Conservation (phyloP, 352 stramenopile genomes). For the Globisporangium irregulare region DNA sequence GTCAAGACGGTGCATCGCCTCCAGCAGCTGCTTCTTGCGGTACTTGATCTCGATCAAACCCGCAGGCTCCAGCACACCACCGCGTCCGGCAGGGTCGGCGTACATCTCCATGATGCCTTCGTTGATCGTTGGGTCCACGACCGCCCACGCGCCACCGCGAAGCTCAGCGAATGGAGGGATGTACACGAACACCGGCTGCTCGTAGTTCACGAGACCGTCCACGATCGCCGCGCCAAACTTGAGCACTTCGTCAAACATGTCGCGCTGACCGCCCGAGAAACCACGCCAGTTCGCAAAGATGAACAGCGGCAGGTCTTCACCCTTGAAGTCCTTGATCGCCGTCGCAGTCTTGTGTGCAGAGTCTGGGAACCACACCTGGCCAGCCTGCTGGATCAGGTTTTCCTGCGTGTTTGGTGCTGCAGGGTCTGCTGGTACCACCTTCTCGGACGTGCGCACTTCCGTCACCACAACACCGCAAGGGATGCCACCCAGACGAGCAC, state of each 20-base stretch:
- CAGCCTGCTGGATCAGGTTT: slow-evolving; percentile 96
- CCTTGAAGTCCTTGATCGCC: slow-evolving; percentile 99
- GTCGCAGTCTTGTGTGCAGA: slow-evolving; percentile 99
- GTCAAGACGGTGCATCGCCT: slow-evolving; percentile 97
- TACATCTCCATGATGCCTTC: slow-evolving; percentile 99
- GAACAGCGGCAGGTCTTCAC: slow-evolving; percentile 98
- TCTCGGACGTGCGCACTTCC: slow-evolving; percentile 97
- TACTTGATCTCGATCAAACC: slow-evolving; percentile 99
- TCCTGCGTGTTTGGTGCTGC: slow-evolving; percentile 96
- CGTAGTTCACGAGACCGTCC: slow-evolving; percentile 98
- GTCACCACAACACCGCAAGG: slow-evolving; percentile 98
- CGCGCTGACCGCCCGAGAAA: slow-evolving; percentile 98
- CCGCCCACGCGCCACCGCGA: slow-evolving; percentile 98
- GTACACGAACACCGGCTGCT: slow-evolving; percentile 99
- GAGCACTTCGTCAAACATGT: slow-evolving; percentile 99
- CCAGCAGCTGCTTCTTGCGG: slow-evolving; percentile 95
- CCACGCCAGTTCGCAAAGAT: slow-evolving; percentile 99
- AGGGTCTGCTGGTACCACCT: slow-evolving; percentile 97
- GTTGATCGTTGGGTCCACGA: slow-evolving; percentile 99
- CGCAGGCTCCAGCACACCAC: slow-evolving; percentile 98
- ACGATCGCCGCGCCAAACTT: slow-evolving; percentile 99
- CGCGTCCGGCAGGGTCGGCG: slow-evolving; percentile 90
- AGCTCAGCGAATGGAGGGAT: slow-evolving; percentile 99
- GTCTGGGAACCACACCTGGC: slow-evolving; percentile 99
- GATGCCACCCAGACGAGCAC: slow-evolving; percentile 97